A percentile compares a stretch with the other conserved stretches of the same genome.
Evolutionary conservation across 805 yeast species (phyloP).

Genomic region (Zygoascus tannicola): DNA sequence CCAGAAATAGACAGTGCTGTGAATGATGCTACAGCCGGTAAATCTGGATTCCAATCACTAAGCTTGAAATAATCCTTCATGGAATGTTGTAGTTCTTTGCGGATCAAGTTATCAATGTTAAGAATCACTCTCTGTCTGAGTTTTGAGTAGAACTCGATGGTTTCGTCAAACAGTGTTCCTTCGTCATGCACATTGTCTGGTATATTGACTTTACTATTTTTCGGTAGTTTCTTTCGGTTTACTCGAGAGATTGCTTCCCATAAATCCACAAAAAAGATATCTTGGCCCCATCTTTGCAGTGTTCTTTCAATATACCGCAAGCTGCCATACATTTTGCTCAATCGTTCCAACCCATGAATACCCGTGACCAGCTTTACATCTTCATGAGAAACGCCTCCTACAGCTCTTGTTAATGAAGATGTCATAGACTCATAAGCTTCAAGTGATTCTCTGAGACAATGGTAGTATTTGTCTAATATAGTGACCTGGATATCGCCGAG

Average conservation of each 20-base stretch:
- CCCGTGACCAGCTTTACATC: slow-evolving; percentile 27
- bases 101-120: slow-evolving; percentile 27
- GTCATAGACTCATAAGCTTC: slow-evolving; percentile 35
- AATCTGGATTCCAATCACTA: slow-evolving; percentile 24
- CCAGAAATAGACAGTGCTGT: slow-evolving; percentile 12
- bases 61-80: slow-evolving; percentile 32
- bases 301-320: slow-evolving; percentile 31
- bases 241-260: slow-evolving; percentile 30
- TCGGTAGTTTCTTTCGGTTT: slow-evolving; percentile 9
- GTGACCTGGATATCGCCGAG: slow-evolving; percentile 49
- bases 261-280: slow-evolving; percentile 34
- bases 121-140: slow-evolving; percentile 25
- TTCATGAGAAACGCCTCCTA: slow-evolving; percentile 25
- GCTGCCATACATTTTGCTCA: slow-evolving; percentile 34
- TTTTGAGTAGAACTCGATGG: slow-evolving; percentile 32
- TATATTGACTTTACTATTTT: slow-evolving; percentile 7
- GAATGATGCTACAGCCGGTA: slow-evolving; percentile 4
- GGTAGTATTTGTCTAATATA: slow-evolving; percentile 44
- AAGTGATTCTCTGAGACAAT: slow-evolving; percentile 34
- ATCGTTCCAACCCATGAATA: slow-evolving; percentile 31
- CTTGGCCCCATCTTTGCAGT: slow-evolving; percentile 37
- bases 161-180: slow-evolving; percentile 37
- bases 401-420: slow-evolving; percentile 30
- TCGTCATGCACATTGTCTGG: slow-evolving; percentile 22
- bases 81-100: slow-evolving; percentile 29